phyloP scores from a whole-genome alignment of 139 green algal species.

The Parachlorella kessleri region DNA sequence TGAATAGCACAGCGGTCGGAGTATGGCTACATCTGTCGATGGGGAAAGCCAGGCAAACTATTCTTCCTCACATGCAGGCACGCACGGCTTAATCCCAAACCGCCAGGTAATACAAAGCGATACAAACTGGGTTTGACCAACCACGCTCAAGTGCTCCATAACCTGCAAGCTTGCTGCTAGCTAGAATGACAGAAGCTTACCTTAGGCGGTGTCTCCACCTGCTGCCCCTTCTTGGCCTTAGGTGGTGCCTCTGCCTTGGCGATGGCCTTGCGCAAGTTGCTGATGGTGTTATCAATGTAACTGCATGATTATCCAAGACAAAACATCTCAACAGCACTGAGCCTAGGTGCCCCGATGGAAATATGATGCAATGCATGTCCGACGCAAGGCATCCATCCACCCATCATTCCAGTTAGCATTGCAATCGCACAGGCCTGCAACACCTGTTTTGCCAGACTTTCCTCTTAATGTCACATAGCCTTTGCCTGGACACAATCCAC shows the following conservation, averaged over 20 bases:
- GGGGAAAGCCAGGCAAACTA: background rate
- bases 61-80: too few species aligned
- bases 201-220: constrained; percentile 24
- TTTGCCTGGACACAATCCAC: too few species aligned
- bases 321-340: background rate
- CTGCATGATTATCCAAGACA: background rate
- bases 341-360: background rate
- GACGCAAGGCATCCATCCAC: background rate
- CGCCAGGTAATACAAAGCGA: too few species aligned
- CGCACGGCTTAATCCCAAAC: too few species aligned
- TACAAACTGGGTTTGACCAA: too few species aligned
- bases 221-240: constrained; percentile 80
- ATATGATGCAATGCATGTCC: background rate
- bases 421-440: too few species aligned
- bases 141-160: too few species aligned
- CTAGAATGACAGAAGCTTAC: too few species aligned
- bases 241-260: constrained; percentile 77
- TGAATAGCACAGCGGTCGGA: background rate
- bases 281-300: constrained; percentile 56
- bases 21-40: background rate
- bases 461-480: too few species aligned
- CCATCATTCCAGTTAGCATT: background rate
- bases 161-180: too few species aligned
- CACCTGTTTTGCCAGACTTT: too few species aligned
- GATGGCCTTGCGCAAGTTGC: constrained; percentile 76